These are phyloP conservation scores for Blumeria graminis DNA, from an alignment of 2,329 filamentous ascomycete species.

Conservation along the genomic window DNA sequence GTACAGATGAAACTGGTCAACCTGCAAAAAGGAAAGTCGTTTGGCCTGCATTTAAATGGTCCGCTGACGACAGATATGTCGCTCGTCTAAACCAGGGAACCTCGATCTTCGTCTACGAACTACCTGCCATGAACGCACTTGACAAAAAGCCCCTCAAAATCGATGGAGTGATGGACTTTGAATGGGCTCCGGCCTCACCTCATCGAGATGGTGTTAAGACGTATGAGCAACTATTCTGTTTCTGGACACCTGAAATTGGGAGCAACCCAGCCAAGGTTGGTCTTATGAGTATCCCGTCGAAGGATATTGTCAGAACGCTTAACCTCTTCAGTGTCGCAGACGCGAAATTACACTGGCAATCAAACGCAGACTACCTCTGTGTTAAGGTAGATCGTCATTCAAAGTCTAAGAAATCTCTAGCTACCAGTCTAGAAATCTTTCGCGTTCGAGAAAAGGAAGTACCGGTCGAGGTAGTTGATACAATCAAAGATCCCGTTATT, in stretches of 20 bases:
- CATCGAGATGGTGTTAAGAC: slow-evolving; percentile 66
- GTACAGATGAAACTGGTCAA: slow-evolving; percentile 33
- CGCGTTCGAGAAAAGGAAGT: slow-evolving; percentile 92
- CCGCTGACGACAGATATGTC: slow-evolving; percentile 88
- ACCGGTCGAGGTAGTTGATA: slow-evolving; percentile 91
- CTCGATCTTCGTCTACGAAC: slow-evolving; percentile 77
- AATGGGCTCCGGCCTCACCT: slow-evolving; percentile 75
- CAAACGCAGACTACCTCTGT: slow-evolving; percentile 76
- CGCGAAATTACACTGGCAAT: slow-evolving; percentile 97
- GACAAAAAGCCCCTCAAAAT: slow-evolving; percentile 89
- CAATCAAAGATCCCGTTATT: slow-evolving; percentile 94
- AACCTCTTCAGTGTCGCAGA: slow-evolving; percentile 97
- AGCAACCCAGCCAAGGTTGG: slow-evolving; percentile 95
- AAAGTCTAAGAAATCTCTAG: slow-evolving; percentile 95
- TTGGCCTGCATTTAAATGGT: slow-evolving; percentile 99
- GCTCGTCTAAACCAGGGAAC: slow-evolving; percentile 72
- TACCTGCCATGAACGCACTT: slow-evolving; percentile 69
- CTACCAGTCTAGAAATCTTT: slow-evolving; percentile 96
- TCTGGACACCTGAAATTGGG: slow-evolving; percentile 95
- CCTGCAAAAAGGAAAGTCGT: slow-evolving; percentile 74
- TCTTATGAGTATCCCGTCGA: slow-evolving; percentile 86
- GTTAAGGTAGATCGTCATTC: slow-evolving; percentile 98
- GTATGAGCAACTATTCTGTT: slow-evolving; percentile 91
- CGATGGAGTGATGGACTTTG: slow-evolving; percentile 90
- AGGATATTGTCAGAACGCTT: slow-evolving; percentile 77